Conservation (phyloP, 2,329 filamentous ascomycete genomes). For the Incumbomyces lentus region DNA sequence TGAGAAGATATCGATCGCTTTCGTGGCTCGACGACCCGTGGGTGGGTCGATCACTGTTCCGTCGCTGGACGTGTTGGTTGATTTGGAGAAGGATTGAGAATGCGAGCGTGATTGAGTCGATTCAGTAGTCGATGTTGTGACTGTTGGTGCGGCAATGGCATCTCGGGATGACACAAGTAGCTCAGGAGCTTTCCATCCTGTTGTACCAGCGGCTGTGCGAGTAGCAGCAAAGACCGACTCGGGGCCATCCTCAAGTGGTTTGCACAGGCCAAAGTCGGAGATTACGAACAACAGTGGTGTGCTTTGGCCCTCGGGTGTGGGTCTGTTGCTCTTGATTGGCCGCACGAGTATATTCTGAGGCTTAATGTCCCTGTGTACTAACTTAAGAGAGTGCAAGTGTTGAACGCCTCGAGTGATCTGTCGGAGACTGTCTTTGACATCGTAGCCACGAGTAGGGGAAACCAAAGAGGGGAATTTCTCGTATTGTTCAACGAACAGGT, state of each 20-base stretch:
- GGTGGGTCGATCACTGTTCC: conserved; percentile 45
- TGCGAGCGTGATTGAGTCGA: conserved; percentile 6
- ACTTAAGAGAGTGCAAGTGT: conserved; percentile 81
- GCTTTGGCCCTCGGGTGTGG: conserved; percentile 10
- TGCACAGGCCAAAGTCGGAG: conserved; percentile 94
- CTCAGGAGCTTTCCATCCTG: conserved; percentile 93
- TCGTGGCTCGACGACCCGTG: conserved; percentile 70
- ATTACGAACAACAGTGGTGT: conserved; percentile 76
- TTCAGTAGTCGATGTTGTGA: conserved; percentile 37
- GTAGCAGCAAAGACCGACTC: conserved; percentile 90
- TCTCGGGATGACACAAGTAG: conserved; percentile 56
- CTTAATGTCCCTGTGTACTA: conserved; percentile 94
- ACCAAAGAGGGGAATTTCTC: conserved; percentile 58
- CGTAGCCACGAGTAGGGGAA: conserved; percentile 51
- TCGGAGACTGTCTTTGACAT: conserved; percentile 69
- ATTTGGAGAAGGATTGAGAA: conserved; percentile 12
- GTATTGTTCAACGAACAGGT: conserved; percentile 77
- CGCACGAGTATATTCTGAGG: conserved; percentile 92
- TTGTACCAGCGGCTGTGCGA: conserved; percentile 65
- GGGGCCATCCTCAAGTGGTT: conserved; percentile 79
- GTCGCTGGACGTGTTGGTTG: conserved; percentile 36
- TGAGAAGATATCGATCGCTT: conserved; percentile 95
- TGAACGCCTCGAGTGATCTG: conserved; percentile 84
- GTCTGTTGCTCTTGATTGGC: conserved; percentile 27
- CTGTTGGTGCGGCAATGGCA: conserved; percentile 29